Percentiles rank a stretch among this genome's conserved stretches.
These are phyloP conservation scores for Cubamyces sp. DNA, from an alignment of 768 basidiomycete species.

Conservation along the genomic window DNA sequence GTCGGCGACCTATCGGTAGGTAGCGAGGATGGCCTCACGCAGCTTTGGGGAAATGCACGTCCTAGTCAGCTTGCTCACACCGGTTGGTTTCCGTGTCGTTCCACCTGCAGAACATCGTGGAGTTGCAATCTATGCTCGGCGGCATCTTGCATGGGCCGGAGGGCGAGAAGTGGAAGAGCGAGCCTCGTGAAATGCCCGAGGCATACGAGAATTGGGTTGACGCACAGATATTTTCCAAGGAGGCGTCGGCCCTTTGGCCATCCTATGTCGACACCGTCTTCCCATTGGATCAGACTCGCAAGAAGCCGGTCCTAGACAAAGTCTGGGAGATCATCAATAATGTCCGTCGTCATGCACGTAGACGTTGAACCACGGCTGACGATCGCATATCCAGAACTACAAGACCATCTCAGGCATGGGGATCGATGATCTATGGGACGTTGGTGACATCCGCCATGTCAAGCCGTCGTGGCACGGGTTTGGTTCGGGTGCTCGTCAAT, in stretches of 20 bases:
- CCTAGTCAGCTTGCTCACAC: not conserved
- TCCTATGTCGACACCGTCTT: constrained; percentile 59
- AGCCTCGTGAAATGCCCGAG: constrained; percentile 57
- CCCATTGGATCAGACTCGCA: constrained; percentile 62
- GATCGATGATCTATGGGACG: constrained; percentile 67
- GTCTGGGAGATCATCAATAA: constrained; percentile 69
- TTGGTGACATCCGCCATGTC: constrained; percentile 53
- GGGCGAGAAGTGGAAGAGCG: constrained; percentile 54
- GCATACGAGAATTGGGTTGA: constrained; percentile 70
- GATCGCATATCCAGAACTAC: constrained; percentile 56
- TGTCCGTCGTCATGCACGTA: constrained; percentile 41
- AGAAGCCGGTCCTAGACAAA: constrained; percentile 51
- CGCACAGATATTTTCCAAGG: constrained; percentile 63
- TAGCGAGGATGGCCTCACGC: constrained; percentile 3
- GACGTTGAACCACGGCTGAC: not conserved
- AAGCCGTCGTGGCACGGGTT: constrained; percentile 64
- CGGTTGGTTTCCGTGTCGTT: not conserved
- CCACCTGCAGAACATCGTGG: constrained; percentile 55
- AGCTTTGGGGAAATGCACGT: not conserved
- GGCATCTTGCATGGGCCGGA: constrained; percentile 60
- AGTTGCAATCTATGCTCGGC: constrained; percentile 69
- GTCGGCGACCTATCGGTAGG: constrained; percentile 79
- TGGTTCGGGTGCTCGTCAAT: constrained; percentile 38
- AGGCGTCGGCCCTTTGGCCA: constrained; percentile 53
- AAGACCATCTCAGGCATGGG: constrained; percentile 51